Evolutionary conservation across 176 grass and related monocot species (phyloP), one percentile per base, ranked within the genome.

Genomic region (Cenchrus purpureus): DNA sequence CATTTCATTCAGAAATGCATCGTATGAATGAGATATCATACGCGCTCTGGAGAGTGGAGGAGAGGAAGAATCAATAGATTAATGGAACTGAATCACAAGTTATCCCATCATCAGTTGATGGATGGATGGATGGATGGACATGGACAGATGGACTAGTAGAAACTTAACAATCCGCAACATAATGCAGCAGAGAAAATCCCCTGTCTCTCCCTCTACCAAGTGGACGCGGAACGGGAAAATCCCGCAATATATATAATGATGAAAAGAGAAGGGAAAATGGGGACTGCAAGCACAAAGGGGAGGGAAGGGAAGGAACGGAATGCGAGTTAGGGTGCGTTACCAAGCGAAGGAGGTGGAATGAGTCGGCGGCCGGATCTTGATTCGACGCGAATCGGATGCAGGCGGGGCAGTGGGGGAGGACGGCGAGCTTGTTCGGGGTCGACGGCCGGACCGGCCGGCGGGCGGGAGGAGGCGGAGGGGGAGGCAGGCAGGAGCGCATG

Each of bases 251-350:
- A 40, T 40, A 32, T 32, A 32, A 32, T 32, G 8, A 46, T 8
- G 45, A 46, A 46, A 46, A 9, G 45, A 46, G 45, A 46, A 46
- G 45, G 45, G 8, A 42, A 6, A 76, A 57, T 11, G 73, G 29
- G 37, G 34, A 34, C 34, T 34, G 34, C 34, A 34, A 56, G 50
- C 44, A 45, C 2, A 5, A 45, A 45, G 4, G 44, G 72, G 14
- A 56, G 50, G 22, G 1, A 1, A 48, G 22, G 45, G 20, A 56
- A 1, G 56, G 56, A 8, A 59, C 12, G n/a, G 9, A 10, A 52
- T 32, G 73, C 16, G 52, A 20, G 74, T 42, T 59, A 76, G 71
- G 72, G 51, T 34, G 28, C 50, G 51, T 75, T 75, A 75, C 73
- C 73, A n/a, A 3, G 7, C 14, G 32, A 0, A 2, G 29, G 13